A percentile compares a stretch with the other conserved stretches of the same genome.
Conservation (phyloP, 768 basidiomycete species). For the Pleurotus salmoneostramineus region DNA sequence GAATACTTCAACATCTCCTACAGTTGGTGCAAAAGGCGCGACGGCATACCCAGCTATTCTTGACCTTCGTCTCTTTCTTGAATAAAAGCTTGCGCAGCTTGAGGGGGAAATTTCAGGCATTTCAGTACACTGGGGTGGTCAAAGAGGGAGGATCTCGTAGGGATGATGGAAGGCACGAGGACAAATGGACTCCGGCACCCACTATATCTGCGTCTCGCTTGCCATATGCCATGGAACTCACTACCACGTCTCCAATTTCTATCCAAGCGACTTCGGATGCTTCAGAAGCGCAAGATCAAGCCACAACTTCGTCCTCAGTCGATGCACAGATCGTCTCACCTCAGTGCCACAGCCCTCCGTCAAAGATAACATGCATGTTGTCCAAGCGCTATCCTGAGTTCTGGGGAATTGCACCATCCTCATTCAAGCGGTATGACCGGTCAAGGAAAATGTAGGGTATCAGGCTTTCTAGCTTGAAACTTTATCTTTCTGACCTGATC, state of each 20-base stretch:
- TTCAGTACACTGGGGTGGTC: too few species aligned
- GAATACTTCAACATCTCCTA: not conserved
- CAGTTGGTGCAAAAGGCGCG: not conserved
- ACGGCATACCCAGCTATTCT: not conserved
- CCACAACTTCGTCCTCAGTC: too few species aligned
- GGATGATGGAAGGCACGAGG: not conserved
- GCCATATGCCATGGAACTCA: not conserved
- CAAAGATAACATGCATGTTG: not conserved
- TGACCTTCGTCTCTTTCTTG: not conserved
- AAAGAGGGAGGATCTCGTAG: not conserved
- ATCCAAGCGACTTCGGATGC: not conserved
- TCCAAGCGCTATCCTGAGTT: not conserved
- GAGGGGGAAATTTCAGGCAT: too few species aligned
- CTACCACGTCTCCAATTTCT: not conserved
- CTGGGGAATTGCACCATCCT: not conserved
- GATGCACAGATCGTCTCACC: too few species aligned
- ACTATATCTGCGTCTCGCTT: not conserved
- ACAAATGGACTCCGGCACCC: too few species aligned
- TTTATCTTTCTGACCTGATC: not conserved
- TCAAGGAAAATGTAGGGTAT: not conserved
- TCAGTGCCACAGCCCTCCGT: not conserved
- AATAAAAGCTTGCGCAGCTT: not conserved
- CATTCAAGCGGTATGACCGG: not conserved
- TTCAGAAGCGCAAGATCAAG: not conserved
- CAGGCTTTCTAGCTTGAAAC: not conserved